Conservation (phyloP, 1,284 basidiomycete species). For the Ustilago nuda region DNA sequence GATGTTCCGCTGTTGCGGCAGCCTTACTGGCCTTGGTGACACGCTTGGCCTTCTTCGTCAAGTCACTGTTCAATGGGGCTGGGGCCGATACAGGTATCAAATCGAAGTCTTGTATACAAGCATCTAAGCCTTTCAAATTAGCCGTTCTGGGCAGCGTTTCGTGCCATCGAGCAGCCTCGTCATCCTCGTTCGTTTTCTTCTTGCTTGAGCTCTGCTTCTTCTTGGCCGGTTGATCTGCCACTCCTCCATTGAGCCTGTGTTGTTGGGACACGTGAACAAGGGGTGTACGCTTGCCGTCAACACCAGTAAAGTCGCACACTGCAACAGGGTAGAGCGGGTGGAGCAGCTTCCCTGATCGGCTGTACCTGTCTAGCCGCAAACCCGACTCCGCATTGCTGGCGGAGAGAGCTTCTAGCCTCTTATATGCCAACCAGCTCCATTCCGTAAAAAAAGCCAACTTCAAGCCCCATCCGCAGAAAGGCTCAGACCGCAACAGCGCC, state of each 20-base stretch:
- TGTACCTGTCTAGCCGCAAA: conserved; percentile 9
- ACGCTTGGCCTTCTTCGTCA: conserved; percentile 39
- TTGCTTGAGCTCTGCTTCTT: conserved; percentile 23
- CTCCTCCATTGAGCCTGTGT: conserved; percentile 32
- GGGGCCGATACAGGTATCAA: conserved; percentile 16
- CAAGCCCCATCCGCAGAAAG: conserved; percentile 64
- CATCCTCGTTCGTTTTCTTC: conserved; percentile 9
- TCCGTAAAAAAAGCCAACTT: conserved; percentile 64
- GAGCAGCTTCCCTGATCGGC: conserved; percentile 38
- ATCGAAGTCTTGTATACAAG: conserved; percentile 40
- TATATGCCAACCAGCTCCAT: conserved; percentile 53
- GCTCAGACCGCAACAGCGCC: conserved; percentile 62
- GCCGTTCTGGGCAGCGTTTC: conserved; percentile 32
- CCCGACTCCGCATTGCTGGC: background rate
- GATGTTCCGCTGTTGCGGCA: conserved; percentile 1
- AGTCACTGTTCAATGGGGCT: conserved; percentile 18
- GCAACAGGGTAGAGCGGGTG: conserved; percentile 43
- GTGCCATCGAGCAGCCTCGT: conserved; percentile 23
- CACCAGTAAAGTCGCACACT: conserved; percentile 62
- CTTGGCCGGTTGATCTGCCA: conserved; percentile 29
- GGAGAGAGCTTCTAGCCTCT: conserved; percentile 20
- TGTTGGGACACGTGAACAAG: conserved; percentile 17
- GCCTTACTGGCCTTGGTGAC: conserved; percentile 21
- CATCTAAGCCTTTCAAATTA: conserved; percentile 43
- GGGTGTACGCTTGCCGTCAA: conserved; percentile 47